Conservation (phyloP, 2,329 filamentous ascomycete species). For the Arthrinium puccinioides region DNA sequence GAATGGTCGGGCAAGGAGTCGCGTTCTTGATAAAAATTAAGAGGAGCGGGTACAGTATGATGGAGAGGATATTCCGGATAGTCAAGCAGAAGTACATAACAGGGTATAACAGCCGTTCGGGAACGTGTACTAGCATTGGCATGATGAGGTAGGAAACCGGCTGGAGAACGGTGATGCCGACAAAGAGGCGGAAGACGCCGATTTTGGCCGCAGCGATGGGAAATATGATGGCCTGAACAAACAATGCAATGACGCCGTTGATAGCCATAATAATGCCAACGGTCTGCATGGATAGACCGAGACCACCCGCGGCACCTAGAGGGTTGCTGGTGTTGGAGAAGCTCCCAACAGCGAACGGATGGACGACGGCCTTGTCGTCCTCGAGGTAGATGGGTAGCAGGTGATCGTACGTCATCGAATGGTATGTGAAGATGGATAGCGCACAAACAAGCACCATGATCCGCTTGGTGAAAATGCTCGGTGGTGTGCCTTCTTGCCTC, state of each 20-base stretch:
- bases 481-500: conserved; percentile 25
- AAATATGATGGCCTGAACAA: conserved; percentile 54
- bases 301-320: conserved; percentile 53
- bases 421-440: conserved; percentile 85
- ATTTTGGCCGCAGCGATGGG: conserved; percentile 50
- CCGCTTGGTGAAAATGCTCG: conserved; percentile 45
- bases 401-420: conserved; percentile 92
- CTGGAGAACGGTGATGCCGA: conserved; percentile 51
- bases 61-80: conserved; percentile 53
- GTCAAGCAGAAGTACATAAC: conserved; percentile 53
- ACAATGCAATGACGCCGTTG: conserved; percentile 50
- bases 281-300: conserved; percentile 54
- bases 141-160: conserved; percentile 55
- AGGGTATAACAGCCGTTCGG: conserved; percentile 40
- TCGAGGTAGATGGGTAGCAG: conserved; percentile 90
- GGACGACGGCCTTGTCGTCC: conserved; percentile 50
- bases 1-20: conserved; percentile 45
- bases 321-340: conserved; percentile 26
- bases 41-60: conserved; percentile 58
- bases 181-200: conserved; percentile 53
- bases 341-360: conserved; percentile 23
- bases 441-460: conserved; percentile 74
- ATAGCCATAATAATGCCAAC: conserved; percentile 56
- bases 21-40: conserved; percentile 63
- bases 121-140: conserved; percentile 49